A percentile compares a stretch with the other conserved stretches of the same genome.
Evolutionary conservation across 352 stramenopile genomes (phyloP).

Genomic region (Globisporangium radiosum): DNA sequence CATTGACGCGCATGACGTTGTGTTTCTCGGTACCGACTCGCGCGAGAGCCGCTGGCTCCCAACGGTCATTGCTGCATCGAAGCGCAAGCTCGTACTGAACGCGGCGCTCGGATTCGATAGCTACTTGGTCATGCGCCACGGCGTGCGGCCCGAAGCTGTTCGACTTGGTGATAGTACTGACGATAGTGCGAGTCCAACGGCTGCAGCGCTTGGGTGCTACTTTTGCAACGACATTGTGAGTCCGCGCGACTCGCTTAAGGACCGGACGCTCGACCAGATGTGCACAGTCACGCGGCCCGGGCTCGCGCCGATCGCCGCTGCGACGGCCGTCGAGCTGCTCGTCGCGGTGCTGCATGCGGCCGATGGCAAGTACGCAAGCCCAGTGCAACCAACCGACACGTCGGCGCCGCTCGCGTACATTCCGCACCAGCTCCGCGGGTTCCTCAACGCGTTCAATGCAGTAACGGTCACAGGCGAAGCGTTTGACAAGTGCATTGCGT

Average conservation of each 20-base stretch:
- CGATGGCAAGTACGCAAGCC: slow-evolving; percentile 57
- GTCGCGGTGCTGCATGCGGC: slow-evolving; percentile 94
- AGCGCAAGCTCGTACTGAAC: slow-evolving; percentile 89
- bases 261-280: slow-evolving; percentile 99
- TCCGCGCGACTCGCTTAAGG: slow-evolving; percentile 94
- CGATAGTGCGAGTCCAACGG: not conserved
- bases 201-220: slow-evolving; percentile 91
- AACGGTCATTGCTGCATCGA: slow-evolving; percentile 91
- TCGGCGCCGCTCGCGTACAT: slow-evolving; percentile 75
- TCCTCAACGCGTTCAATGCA: slow-evolving; percentile 88
- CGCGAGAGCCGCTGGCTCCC: slow-evolving; percentile 98
- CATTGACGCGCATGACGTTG: slow-evolving; percentile 91
- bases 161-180: not conserved
- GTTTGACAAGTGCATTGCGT: slow-evolving; percentile 96
- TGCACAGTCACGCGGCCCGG: slow-evolving; percentile 98
- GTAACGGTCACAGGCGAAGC: slow-evolving; percentile 82
- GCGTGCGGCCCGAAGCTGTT: slow-evolving; percentile 25
- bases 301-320: slow-evolving; percentile 88
- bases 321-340: slow-evolving; percentile 95
- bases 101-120: slow-evolving; percentile 91
- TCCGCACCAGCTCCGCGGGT: slow-evolving; percentile 95
- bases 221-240: slow-evolving; percentile 99
- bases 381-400: slow-evolving; percentile 45
- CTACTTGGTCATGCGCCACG: slow-evolving; percentile 98
- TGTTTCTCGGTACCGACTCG: slow-evolving; percentile 98